Evolutionary conservation across 73 alveolate genomes (phyloP).

Genomic region (Breviolum minutum): DNA sequence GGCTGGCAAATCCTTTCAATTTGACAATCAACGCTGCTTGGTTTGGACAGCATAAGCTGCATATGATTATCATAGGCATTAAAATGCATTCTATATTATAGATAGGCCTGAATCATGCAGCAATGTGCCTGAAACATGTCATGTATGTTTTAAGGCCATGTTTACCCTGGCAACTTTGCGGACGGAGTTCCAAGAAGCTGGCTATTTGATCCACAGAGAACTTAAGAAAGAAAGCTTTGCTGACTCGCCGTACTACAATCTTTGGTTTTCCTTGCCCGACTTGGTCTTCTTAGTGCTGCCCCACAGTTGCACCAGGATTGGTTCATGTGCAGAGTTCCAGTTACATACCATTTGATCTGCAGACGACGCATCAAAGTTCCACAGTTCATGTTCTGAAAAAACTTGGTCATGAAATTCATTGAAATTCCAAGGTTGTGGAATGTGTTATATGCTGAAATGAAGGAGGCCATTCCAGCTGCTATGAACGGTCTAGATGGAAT

Average conservation of each 20-base stretch:
- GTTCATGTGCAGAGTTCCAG: background rate
- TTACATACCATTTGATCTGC: background rate
- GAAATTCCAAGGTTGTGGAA: slow-evolving; percentile 23
- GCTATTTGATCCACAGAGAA: slow-evolving; percentile 45
- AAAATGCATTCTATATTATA: too few relatives aligned
- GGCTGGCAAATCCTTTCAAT: background rate
- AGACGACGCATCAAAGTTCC: too few relatives aligned
- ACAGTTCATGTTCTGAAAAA: too few relatives aligned
- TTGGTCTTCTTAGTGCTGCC: slow-evolving; percentile 12
- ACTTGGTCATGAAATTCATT: background rate
- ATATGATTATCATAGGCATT: too few relatives aligned
- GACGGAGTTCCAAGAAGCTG: slow-evolving; percentile 15
- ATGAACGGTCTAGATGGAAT: slow-evolving; percentile 88
- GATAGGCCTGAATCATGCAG: background rate
- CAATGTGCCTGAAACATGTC: background rate
- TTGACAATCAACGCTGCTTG: background rate
- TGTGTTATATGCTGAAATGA: slow-evolving; percentile 23
- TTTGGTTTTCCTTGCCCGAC: slow-evolving; percentile 35
- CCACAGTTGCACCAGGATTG: background rate
- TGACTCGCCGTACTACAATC: slow-evolving; percentile 49
- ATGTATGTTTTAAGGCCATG: background rate
- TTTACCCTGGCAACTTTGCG: slow-evolving; percentile 25
- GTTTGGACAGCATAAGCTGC: too few relatives aligned
- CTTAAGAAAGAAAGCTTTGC: slow-evolving; percentile 15
- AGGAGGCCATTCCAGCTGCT: slow-evolving; percentile 86